phyloP scores from a whole-genome alignment of 148 eudicot genomes.

The Limonium bicolor region DNA sequence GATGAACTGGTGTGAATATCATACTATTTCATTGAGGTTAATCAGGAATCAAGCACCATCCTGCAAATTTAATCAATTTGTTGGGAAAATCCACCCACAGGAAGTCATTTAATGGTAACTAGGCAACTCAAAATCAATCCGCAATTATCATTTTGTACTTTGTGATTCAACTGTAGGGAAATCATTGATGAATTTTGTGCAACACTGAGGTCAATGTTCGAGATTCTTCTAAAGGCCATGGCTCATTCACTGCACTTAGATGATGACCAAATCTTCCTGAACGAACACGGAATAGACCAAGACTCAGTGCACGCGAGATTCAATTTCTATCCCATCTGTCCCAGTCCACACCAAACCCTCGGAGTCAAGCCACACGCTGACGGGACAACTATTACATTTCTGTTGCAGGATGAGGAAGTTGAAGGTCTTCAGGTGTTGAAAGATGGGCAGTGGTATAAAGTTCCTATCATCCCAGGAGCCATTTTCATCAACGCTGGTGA shows the following conservation, averaged over 20 bases:
- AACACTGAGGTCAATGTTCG: conserved; percentile 5
- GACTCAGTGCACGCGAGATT: conserved; percentile 16
- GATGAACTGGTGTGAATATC: no score
- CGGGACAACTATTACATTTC: conserved; percentile 10
- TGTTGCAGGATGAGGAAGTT: conserved; percentile 23
- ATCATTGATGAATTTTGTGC: conserved; percentile 15
- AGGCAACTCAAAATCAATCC: conserved; percentile 2
- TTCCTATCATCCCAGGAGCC: conserved; percentile 32
- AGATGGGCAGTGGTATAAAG: conserved; percentile 33
- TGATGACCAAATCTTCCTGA: conserved; percentile 18
- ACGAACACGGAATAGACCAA: conserved; percentile 16
- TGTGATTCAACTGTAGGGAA: no score
- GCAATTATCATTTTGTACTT: conserved; percentile 6
- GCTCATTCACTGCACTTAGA: conserved; percentile 19
- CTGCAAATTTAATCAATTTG: conserved; percentile 22
- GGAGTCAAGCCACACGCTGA: conserved; percentile 31
- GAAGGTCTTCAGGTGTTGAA: conserved; percentile 42
- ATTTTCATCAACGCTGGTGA: conserved; percentile 33
- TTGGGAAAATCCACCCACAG: conserved; percentile 9
- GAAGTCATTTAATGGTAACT: conserved; percentile 16
- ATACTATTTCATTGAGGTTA: no score
- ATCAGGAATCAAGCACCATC: no score
- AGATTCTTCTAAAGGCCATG: conserved; percentile 15
- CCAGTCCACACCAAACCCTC: conserved; percentile 19
- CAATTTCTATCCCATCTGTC: conserved; percentile 32